Percentiles rank a stretch among this genome's conserved stretches.
Evolutionary conservation across 2,329 filamentous ascomycete genomes (phyloP).

Genomic region (Alternaria triticina): DNA sequence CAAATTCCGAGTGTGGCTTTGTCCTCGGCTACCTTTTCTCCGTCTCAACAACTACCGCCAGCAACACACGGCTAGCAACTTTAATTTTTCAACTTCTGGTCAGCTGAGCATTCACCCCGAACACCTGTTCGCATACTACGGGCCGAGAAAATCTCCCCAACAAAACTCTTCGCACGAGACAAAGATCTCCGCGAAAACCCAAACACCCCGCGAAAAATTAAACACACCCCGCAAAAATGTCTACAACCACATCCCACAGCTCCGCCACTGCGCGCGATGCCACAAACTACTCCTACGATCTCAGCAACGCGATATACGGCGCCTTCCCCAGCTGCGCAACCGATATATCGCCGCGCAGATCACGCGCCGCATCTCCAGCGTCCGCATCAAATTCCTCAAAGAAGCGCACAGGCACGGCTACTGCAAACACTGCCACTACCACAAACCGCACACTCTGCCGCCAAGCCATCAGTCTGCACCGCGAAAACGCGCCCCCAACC

Average conservation of each 20-base stretch:
- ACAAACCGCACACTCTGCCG: neutral
- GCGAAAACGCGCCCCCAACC: constrained; percentile 8
- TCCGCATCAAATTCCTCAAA: constrained; percentile 6
- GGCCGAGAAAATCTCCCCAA: neutral
- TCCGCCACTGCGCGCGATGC: constrained; percentile 30
- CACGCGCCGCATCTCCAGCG: constrained; percentile 14
- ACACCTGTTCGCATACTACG: constrained; percentile 10
- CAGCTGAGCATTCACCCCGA: neutral
- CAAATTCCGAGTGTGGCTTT: constrained; percentile 23
- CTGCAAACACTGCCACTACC: neutral
- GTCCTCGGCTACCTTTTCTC: constrained; percentile 5
- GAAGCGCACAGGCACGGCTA: constrained; percentile 2
- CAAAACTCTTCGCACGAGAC: neutral
- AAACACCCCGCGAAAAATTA: neutral
- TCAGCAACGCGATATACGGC: constrained; percentile 23
- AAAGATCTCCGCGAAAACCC: neutral
- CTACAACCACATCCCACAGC: neutral
- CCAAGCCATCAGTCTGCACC: constrained; percentile 10
- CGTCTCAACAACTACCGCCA: constrained; percentile 4
- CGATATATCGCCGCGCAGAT: constrained; percentile 13
- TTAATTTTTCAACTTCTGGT: neutral
- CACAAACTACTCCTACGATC: constrained; percentile 16
- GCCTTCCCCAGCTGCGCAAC: constrained; percentile 24
- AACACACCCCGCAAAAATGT: neutral
- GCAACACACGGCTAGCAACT: neutral